phyloP scores from a whole-genome alignment of 2,329 filamentous ascomycete genomes.

The Neocucurbitaria cava region DNA sequence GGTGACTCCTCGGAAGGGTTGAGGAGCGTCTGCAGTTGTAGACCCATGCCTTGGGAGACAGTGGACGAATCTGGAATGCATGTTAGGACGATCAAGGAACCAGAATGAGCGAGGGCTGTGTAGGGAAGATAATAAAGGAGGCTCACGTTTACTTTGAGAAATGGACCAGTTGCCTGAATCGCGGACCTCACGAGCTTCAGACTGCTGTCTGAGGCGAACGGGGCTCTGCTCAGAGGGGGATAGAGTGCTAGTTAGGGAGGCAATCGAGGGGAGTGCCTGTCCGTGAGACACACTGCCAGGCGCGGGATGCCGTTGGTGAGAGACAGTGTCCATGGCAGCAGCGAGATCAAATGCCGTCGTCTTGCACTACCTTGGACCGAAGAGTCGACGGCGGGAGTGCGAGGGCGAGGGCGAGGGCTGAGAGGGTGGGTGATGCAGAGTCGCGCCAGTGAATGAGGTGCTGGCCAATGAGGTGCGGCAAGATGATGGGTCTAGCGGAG shows the following conservation, averaged over 20 bases:
- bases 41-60: slow-evolving; percentile 53
- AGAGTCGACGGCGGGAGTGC: slow-evolving; percentile 7
- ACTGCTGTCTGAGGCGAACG: slow-evolving; percentile 40
- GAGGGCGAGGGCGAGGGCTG: slow-evolving; percentile 14
- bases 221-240: slow-evolving; percentile 43
- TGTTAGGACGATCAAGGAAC: slow-evolving; percentile 12
- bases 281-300: slow-evolving; percentile 36
- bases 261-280: slow-evolving; percentile 48
- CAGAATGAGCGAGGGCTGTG: slow-evolving; percentile 1
- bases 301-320: slow-evolving; percentile 35
- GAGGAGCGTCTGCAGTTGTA: slow-evolving; percentile 59
- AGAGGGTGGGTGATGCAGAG: slow-evolving; percentile 33
- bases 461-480: slow-evolving; percentile 30
- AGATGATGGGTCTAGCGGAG: slow-evolving; percentile 12
- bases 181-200: slow-evolving; percentile 58
- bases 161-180: slow-evolving; percentile 68
- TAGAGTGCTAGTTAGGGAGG: slow-evolving; percentile 46
- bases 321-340: slow-evolving; percentile 37
- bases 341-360: slow-evolving; percentile 4
- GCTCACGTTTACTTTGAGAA: slow-evolving; percentile 63
- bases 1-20: slow-evolving; percentile 58
- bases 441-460: slow-evolving; percentile 19
- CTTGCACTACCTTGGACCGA: slow-evolving; percentile 23
- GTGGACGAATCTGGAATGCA: slow-evolving; percentile 48
- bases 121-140: slow-evolving; percentile 4